Evolutionary conservation across 2,329 filamentous ascomycete genomes (phyloP).

Genomic region (Rhynchosporium graminicola): DNA sequence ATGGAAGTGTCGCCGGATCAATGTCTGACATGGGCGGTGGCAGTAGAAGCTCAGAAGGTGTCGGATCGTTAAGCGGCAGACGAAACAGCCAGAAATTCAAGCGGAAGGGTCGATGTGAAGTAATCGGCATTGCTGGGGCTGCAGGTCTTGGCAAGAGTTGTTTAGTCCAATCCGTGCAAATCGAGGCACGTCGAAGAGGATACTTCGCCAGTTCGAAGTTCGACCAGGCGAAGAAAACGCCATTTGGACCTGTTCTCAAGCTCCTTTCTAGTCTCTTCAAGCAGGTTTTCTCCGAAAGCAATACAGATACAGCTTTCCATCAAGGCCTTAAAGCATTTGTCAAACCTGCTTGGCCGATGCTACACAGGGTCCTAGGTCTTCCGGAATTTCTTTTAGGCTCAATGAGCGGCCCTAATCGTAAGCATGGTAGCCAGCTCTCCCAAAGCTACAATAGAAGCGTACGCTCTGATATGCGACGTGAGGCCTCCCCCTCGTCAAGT

Average conservation of each 20-base stretch:
- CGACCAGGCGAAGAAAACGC: slow-evolving; percentile 59
- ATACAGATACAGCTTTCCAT: slow-evolving; percentile 65
- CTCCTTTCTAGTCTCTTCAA: slow-evolving; percentile 67
- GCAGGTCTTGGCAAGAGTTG: slow-evolving; percentile 67
- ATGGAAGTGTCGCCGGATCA: slow-evolving; percentile 29
- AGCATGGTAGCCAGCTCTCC: slow-evolving; percentile 28
- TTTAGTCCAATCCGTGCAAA: slow-evolving; percentile 62
- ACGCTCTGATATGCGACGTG: slow-evolving; percentile 33
- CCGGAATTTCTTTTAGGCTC: slow-evolving; percentile 68
- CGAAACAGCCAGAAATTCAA: slow-evolving; percentile 52
- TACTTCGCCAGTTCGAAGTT: slow-evolving; percentile 69
- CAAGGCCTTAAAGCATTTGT: slow-evolving; percentile 62
- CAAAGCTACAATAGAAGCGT: slow-evolving; percentile 38
- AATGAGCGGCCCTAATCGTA: slow-evolving; percentile 14
- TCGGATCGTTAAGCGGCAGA: slow-evolving; percentile 34
- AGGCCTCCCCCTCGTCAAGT: slow-evolving; percentile 37
- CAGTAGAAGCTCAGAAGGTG: slow-evolving; percentile 35
- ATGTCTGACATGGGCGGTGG: slow-evolving; percentile 20
- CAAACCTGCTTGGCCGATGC: slow-evolving; percentile 63
- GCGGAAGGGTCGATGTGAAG: slow-evolving; percentile 63
- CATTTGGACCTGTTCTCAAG: slow-evolving; percentile 64
- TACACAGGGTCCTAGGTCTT: slow-evolving; percentile 61
- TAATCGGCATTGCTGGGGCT: slow-evolving; percentile 61
- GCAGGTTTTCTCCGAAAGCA: slow-evolving; percentile 66
- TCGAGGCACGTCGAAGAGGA: slow-evolving; percentile 60